Base-by-base conservation (phyloP, 257 asterid species). In the Verbena officinalis region DNA sequence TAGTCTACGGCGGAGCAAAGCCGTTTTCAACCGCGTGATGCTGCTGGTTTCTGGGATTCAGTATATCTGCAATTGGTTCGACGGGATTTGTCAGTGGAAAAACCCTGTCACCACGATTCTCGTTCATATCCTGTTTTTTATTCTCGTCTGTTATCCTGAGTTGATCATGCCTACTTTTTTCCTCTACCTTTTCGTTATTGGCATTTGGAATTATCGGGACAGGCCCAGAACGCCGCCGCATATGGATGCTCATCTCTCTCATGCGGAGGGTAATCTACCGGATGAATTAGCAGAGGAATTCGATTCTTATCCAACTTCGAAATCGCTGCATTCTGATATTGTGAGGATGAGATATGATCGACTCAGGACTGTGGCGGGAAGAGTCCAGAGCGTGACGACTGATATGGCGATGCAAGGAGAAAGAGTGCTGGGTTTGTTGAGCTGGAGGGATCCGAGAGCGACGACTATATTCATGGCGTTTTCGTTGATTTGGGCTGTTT, bases 381-480 rank as follows among this genome's bases (percentile, higher is more conserved):
- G 86, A 76, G 97, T 93, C 59, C 98, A 93, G 48, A 84, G 75
- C 0, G 97, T 84, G 73, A 62, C 86, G 1, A 92, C 95, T 16
- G 98, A 89, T 71, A 65, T 89, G 77, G 98, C 98, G 9, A 81
- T 82, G 7, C 98, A 92, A 64, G 98, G 84, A 10, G 98, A 93
- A 75, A 78, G 98, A 64, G 85, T 83, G 12, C 87, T 87, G 33
- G 70, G 88, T 19, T 69, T 93, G 68, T 67, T 93, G 57, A 93
- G 86, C 85, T 93, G 98, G 98, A 83, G 98, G 77, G 98, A 93
- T 67, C 96, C 97, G 0, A 75, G 98, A 74, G 97, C 96, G 15
- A 87, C 98, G 0, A 89, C 95, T 1, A 76, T 87, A 33, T 70
- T 93, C 43, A 78, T 89, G 22, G 65, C 74, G 58, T 72, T 87